Conservation (phyloP, 495 filamentous ascomycete species). For the Aspergillus asperescens region DNA sequence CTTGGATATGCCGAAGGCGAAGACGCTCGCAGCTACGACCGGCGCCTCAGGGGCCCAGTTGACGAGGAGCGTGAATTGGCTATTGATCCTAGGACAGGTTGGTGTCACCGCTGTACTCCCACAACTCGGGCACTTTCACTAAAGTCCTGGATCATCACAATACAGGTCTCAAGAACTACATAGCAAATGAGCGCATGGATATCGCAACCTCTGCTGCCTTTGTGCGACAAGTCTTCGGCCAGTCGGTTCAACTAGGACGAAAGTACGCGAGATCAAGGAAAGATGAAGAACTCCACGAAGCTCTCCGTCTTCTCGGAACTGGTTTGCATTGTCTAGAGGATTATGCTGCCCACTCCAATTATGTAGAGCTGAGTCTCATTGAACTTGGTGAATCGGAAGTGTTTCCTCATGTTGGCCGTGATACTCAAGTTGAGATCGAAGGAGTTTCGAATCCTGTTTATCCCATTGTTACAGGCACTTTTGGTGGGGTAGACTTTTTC, state of each 20-base stretch:
- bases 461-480: conserved; percentile 82
- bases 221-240: conserved; percentile 65
- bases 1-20: conserved; percentile 73
- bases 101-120: neutral
- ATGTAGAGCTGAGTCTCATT: conserved; percentile 76
- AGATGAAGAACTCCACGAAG: conserved; percentile 75
- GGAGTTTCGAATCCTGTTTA: conserved; percentile 61
- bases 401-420: conserved; percentile 79
- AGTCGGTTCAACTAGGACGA: conserved; percentile 68
- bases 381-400: conserved; percentile 73
- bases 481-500: conserved; percentile 81
- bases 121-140: neutral
- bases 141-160: neutral
- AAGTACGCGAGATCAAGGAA: conserved; percentile 55
- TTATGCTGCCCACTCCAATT: conserved; percentile 89
- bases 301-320: conserved; percentile 77
- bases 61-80: conserved; percentile 72
- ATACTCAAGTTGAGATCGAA: conserved; percentile 58
- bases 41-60: conserved; percentile 71
- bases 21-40: conserved; percentile 78
- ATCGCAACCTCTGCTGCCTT: conserved; percentile 74
- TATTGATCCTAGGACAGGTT: conserved; percentile 63
- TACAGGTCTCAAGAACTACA: conserved; percentile 79
- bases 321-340: conserved; percentile 90
- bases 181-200: conserved; percentile 68